phyloP scores from a whole-genome alignment of 208 protist genomes.

The Vickermania spadyakhi region DNA sequence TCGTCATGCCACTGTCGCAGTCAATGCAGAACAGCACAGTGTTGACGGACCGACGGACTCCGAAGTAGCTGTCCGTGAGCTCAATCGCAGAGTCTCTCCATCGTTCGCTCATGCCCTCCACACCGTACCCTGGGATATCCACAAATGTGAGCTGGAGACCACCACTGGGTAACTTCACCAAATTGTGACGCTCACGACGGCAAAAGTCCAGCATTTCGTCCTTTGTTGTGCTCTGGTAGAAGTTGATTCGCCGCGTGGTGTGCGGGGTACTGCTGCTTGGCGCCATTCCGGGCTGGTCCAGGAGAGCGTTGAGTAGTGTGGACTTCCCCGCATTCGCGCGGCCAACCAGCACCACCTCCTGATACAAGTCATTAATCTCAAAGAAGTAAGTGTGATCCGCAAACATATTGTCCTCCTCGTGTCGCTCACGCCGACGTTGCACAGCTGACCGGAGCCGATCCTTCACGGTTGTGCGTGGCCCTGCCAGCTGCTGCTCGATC shows the following conservation, averaged over 20 bases:
- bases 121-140: conserved; percentile 85
- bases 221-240: conserved; percentile 82
- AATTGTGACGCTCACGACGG: conserved; percentile 47
- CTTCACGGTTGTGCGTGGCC: not conserved
- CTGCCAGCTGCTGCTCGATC: not conserved
- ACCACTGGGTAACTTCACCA: conserved; percentile 80
- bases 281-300: conserved; percentile 55
- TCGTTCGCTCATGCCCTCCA: conserved; percentile 83
- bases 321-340: conserved; percentile 82
- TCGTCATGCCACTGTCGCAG: conserved; percentile 75
- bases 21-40: conserved; percentile 88
- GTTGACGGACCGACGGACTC: conserved; percentile 86
- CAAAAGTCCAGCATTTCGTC: conserved; percentile 71
- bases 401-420: conserved; percentile 44
- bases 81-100: conserved; percentile 84
- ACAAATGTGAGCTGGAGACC: conserved; percentile 88
- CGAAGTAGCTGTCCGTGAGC: conserved; percentile 84
- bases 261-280: conserved; percentile 84
- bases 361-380: conserved; percentile 87
- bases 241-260: conserved; percentile 75
- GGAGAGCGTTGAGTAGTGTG: conserved; percentile 76
- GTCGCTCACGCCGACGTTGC: conserved; percentile 17
- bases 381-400: conserved; percentile 87
- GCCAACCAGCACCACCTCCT: conserved; percentile 83
- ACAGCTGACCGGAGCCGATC: not conserved